Evolutionary conservation across 306 rosid species (phyloP), one percentile per base, ranked within the genome.

Genomic region (Casuarina equisetifolia): DNA sequence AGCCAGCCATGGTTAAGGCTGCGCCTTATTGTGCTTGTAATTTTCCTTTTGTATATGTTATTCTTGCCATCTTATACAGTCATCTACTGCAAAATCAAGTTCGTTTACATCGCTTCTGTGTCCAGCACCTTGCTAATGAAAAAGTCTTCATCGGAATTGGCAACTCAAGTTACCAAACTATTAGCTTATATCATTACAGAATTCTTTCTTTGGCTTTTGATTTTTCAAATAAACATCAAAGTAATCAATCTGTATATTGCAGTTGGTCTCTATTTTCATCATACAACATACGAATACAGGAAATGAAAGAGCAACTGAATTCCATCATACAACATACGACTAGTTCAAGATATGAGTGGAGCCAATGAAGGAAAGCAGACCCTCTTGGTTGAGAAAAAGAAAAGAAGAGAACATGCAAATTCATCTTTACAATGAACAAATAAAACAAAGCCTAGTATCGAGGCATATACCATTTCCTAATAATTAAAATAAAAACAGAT

Each of bases 351-450:
- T 15, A 36, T 13, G 61, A 48, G 25, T 43, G 32, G 49, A 38
- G 25, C 15, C 63, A 50, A 10, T n/a, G 16, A 64, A 66, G 54
- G 40, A 17, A 36, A 35, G 11, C 13, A n/a, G 59, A n/a, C 36
- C 67, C 32, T 52, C 19, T 70, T 67, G 71, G 40, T 67, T 43
- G 49, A 42, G 71, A 67, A 67, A 67, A 40, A 40, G 70, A 17
- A 66, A 66, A 66, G 50, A 66, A 40, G n/a, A 67, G 54, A 39
- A 80, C 74, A 51, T 73, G 3, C 2, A 57, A 58, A 35, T 46
- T 61, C 20, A 69, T 74, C 81, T 86, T 79, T 82, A 88, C 90
- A 85, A 43, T 61, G 54, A 25, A 55, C 81, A 73, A 75, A 43
- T 69, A 69, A 69, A 45, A 72, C 69, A 52, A 69, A 66, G 62